Base-by-base conservation (phyloP, 441 rosid genomes). In the Hura crepitans region DNA sequence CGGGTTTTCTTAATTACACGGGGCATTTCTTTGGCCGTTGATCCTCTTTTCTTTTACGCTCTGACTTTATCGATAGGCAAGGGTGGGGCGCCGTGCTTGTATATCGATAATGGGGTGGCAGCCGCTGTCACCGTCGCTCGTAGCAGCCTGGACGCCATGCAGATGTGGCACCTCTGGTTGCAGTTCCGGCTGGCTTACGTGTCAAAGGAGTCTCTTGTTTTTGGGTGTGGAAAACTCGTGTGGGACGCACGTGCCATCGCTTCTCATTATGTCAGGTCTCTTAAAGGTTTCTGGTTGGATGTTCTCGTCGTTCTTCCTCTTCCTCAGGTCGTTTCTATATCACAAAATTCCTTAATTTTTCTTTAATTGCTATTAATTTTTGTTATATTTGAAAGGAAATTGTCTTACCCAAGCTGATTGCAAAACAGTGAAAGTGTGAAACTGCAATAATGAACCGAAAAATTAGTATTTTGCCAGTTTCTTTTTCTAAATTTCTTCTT, bases 171-270 rank as follows among this genome's bases (percentile, higher is more conserved):
- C 72, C 20, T 91, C 37, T 87, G 93, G 92, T 84, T 89, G 70
- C 97, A 91, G 63, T 85, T 91, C 64, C 74, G 85, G 81, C 23
- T 85, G 73, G 96, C 93, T 0, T 91, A 91, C 69, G 86, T 87
- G 65, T 86, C 92, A 0, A 78, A 73, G 37, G 89, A 86, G 83
- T 84, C 92, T 0, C 82, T 87, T n/a, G 97, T 91, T 0, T 75
- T 85, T 17, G 97, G 97, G 11, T 84, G 90, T 12, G 92, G 97
- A 42, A 86, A 89, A 73, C 93, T 91, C 76, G 92, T 84, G 82
- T 87, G 96, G 97, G 89, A 87, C 81, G 85, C 90, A 69, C 84
- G 85, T 66, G 86, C 89, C 23, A 83, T 89, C 72, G 89, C 86
- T 33, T 66, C 76, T 0, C 89, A 85, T 71, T 89, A 89, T 46